Evolutionary conservation across 768 basidiomycete genomes (phyloP).

Genomic region (Ramaria sp.): DNA sequence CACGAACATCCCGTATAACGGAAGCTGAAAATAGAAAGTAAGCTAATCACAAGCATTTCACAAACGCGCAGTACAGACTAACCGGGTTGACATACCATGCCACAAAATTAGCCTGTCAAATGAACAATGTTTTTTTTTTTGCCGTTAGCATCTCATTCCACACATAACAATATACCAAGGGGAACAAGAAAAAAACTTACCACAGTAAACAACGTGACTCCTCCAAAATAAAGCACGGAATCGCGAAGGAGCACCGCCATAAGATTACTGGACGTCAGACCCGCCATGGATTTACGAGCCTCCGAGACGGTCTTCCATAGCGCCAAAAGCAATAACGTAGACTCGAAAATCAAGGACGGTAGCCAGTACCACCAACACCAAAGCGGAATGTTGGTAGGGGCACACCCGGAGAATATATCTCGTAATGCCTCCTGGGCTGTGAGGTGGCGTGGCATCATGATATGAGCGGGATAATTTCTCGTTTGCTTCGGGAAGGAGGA

Average conservation of each 20-base stretch:
- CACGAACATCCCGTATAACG: slow-evolving; percentile 3
- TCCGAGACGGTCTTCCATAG: not conserved
- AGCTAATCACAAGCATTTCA: not conserved
- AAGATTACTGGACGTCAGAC: not conserved
- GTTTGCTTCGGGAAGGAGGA: too few species aligned
- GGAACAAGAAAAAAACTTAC: not conserved
- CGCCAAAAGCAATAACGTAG: not conserved
- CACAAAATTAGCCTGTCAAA: not conserved
- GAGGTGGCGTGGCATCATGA: too few species aligned
- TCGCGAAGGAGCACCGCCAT: slow-evolving; percentile 1
- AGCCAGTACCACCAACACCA: slow-evolving; percentile 4
- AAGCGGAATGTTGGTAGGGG: not conserved
- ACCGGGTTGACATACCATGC: slow-evolving; percentile 1
- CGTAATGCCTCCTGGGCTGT: not conserved
- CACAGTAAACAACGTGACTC: not conserved
- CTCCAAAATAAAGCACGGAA: slow-evolving; percentile 5
- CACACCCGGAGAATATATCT: not conserved
- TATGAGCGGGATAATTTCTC: not conserved
- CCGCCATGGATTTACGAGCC: not conserved
- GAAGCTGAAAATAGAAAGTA: not conserved
- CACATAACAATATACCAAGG: too few species aligned
- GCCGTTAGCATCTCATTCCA: too few species aligned
- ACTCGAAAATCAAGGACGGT: not conserved
- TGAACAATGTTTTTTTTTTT: not conserved
- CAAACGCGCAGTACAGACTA: too few species aligned